Evolutionary conservation across 2,329 filamentous ascomycete genomes (phyloP).

Genomic region (Botryotinia convoluta): DNA sequence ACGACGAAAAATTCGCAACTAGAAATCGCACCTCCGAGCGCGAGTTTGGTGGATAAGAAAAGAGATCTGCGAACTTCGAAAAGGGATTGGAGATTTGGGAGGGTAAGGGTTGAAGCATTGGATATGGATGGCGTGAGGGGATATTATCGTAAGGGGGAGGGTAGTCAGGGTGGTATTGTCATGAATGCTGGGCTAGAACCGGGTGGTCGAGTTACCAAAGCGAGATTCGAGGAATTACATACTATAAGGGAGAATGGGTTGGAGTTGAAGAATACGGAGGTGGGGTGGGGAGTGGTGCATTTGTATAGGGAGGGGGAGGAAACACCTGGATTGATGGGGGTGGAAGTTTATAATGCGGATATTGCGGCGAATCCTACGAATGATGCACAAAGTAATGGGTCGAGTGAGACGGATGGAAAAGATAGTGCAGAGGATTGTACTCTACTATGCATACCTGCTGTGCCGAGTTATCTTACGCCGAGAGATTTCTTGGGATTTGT

Average conservation of each 20-base stretch:
- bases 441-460: constrained; percentile 88
- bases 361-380: not conserved
- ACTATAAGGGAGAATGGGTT: constrained; percentile 40
- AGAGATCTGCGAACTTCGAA: constrained; percentile 45
- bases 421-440: constrained; percentile 59
- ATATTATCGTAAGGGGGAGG: constrained; percentile 48
- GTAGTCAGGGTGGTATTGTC: constrained; percentile 21
- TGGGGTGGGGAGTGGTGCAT: constrained; percentile 91
- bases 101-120: constrained; percentile 76
- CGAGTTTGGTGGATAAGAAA: constrained; percentile 33
- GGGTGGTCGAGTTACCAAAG: constrained; percentile 70
- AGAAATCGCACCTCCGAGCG: constrained; percentile 35
- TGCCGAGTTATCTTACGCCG: constrained; percentile 89
- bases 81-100: constrained; percentile 77
- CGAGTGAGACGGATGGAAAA: constrained; percentile 40
- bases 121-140: constrained; percentile 56
- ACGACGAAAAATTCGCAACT: constrained; percentile 26
- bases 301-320: constrained; percentile 85
- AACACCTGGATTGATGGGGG: constrained; percentile 55
- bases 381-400: constrained; percentile 34
- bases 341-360: constrained; percentile 30
- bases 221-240: constrained; percentile 62
- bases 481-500: constrained; percentile 90
- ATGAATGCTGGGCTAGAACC: constrained; percentile 42
- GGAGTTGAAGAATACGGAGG: constrained; percentile 67